Evolutionary conservation across 352 stramenopile species (phyloP).

Genomic region (Aphanomyces cochlioides): DNA sequence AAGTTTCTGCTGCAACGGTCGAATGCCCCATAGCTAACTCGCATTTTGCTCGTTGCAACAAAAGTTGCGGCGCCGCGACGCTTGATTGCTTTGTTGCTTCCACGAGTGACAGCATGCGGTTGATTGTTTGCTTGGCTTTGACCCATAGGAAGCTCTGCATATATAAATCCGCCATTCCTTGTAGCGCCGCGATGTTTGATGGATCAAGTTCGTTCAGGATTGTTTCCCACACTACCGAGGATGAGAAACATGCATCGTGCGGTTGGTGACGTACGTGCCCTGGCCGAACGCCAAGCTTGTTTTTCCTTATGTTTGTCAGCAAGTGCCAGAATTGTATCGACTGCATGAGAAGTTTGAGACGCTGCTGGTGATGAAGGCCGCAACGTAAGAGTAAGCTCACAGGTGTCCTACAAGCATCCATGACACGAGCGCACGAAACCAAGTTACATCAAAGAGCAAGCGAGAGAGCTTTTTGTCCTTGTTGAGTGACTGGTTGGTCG

Average conservation of each 20-base stretch:
- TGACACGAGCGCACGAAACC: no score
- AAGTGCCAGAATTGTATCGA: slow-evolving; percentile 11
- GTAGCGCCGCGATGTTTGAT: neutral
- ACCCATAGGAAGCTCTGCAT: slow-evolving; percentile 12
- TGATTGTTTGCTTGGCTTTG: slow-evolving; percentile 4
- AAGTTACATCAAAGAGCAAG: slow-evolving; percentile 3
- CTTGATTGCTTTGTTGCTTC: neutral
- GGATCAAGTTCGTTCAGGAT: slow-evolving; percentile 15
- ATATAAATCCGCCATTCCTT: slow-evolving; percentile 22
- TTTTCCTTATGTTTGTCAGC: slow-evolving; percentile 20
- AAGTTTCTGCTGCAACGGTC: neutral
- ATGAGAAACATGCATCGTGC: neutral
- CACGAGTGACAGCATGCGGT: neutral
- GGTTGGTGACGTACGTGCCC: slow-evolving; percentile 11
- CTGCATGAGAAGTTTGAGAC: neutral
- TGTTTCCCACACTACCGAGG: slow-evolving; percentile 19
- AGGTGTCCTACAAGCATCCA: slow-evolving; percentile 15
- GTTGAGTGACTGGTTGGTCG: slow-evolving; percentile 34
- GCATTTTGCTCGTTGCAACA: slow-evolving; percentile 3
- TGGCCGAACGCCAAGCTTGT: slow-evolving; percentile 16
- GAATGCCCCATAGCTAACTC: slow-evolving; percentile 1
- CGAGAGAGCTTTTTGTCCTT: slow-evolving; percentile 23
- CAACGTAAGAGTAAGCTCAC: slow-evolving; percentile 1
- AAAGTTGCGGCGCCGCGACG: neutral
- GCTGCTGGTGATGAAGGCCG: neutral